phyloP scores from a whole-genome alignment of 305 asterid genomes.

The Fraxinus sp. region DNA sequence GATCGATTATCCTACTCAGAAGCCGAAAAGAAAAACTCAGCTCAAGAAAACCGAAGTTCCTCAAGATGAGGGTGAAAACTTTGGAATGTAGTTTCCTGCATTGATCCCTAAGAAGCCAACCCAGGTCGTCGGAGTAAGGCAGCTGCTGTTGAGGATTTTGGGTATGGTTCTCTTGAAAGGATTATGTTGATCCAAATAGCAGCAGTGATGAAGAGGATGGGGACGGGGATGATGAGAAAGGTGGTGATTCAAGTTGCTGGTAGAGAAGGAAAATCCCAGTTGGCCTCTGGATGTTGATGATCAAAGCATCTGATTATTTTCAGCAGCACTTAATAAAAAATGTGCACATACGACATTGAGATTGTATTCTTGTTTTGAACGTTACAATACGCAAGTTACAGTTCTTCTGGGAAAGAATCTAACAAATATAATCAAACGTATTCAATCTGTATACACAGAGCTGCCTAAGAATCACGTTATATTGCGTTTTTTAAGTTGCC shows the following conservation, averaged over 20 bases:
- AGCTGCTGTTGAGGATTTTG: slow-evolving; percentile 75
- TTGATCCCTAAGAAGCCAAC: slow-evolving; percentile 68
- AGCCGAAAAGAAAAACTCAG: slow-evolving; percentile 30
- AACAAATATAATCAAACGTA: background rate
- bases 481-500: background rate
- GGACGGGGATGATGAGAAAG: background rate
- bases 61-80: slow-evolving; percentile 19
- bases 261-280: slow-evolving; percentile 78
- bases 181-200: slow-evolving; percentile 31
- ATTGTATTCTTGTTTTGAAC: slow-evolving; percentile 77
- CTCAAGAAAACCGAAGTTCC: slow-evolving; percentile 28
- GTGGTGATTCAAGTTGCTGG: slow-evolving; percentile 38
- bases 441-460: background rate
- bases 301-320: slow-evolving; percentile 85
- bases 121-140: slow-evolving; percentile 82
- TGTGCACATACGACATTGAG: slow-evolving; percentile 68
- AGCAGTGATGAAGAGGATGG: slow-evolving; percentile 39
- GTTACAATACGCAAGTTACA: slow-evolving; percentile 66
- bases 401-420: background rate
- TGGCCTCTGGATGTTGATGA: slow-evolving; percentile 97
- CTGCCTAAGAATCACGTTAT: background rate
- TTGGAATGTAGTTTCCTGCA: slow-evolving; percentile 36
- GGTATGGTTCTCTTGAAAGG: slow-evolving; percentile 51
- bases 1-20: slow-evolving; percentile 17
- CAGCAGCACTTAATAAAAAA: slow-evolving; percentile 45